phyloP scores from a whole-genome alignment of 2,329 filamentous ascomycete genomes.

The Alternaria arbusti region DNA sequence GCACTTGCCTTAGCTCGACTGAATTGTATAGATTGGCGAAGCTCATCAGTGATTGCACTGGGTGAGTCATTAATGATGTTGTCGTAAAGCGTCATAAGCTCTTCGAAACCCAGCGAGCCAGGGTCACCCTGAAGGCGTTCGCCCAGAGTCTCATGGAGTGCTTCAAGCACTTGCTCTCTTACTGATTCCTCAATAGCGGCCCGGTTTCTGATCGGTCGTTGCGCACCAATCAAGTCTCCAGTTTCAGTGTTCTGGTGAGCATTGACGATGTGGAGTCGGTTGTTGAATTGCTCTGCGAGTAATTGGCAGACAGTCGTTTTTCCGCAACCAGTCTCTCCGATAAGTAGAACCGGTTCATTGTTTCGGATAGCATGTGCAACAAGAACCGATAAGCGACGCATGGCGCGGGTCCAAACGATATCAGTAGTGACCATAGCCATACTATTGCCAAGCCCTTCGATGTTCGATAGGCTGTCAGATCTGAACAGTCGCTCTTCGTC shows the following conservation, averaged over 20 bases:
- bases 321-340: constrained; percentile 96
- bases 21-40: constrained; percentile 49
- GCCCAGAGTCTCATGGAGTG: constrained; percentile 25
- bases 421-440: constrained; percentile 17
- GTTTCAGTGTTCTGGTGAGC: constrained; percentile 99
- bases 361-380: constrained; percentile 86
- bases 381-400: constrained; percentile 88
- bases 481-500: constrained; percentile 77
- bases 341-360: constrained; percentile 90
- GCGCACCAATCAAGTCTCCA: constrained; percentile 93
- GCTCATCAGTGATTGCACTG: constrained; percentile 54
- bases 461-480: constrained; percentile 41
- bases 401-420: constrained; percentile 94
- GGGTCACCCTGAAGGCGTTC: constrained; percentile 13
- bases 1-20: constrained; percentile 74
- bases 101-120: constrained; percentile 36
- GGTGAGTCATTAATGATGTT: constrained; percentile 55
- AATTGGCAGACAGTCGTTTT: constrained; percentile 97
- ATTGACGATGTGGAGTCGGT: constrained; percentile 86
- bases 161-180: constrained; percentile 63
- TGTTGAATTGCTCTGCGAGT: constrained; percentile 79
- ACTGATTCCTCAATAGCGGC: constrained; percentile 73
- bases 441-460: constrained; percentile 41
- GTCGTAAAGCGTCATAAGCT: constrained; percentile 67
- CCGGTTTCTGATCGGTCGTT: constrained; percentile 87